Base-by-base conservation (phyloP, 805 yeast genomes). In the Jamesozyma rosinii region DNA sequence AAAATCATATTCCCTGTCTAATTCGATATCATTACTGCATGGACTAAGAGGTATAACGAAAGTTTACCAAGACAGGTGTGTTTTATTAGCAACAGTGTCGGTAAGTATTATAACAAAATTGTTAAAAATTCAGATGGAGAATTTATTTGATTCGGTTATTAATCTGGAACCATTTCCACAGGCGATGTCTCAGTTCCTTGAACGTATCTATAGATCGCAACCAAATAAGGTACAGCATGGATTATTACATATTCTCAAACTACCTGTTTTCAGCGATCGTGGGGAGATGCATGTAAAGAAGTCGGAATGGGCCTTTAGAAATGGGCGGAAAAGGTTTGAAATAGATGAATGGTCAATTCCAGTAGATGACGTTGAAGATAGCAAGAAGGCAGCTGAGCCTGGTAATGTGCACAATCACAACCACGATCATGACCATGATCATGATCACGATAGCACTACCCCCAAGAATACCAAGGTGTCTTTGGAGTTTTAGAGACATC, bases 331-430 rank as follows among this genome's bases (percentile, higher is more conserved):
- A 61, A 79, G 75, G 53, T 87, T 90, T 58, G 95, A 85, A 55
- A 81, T 92, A 42, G 90, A 85, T 51, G 86, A 81, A 55, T 92
- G 96, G 95, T 86, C 95, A n/a, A 92, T 92, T 40, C 97, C 98
- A 0, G 95, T 90, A 2, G 96, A 88, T 44, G 94, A 83, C 45
- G 83, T 72, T n/a, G 81, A 72, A 14, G 74, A 66, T 4, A 66
- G 35, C 19, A 11, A 29, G 26, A 35, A 44, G 37, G 29, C 30
- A n/a, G 14, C 42, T 11, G 27, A 17, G 13, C 29, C 34, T 20
- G 35, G 22, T 26, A 31, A 26, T 14, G 18, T 26, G 24, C 29
- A 24, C 11, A 24, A 6, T 11, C 29, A 24, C 11, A 11, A 11
- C 29, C 29, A 24, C 11, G 39, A 37, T 11, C 22, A 41, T 17